phyloP scores from a whole-genome alignment of 1,284 basidiomycete species.

The Tremellales sp. region DNA sequence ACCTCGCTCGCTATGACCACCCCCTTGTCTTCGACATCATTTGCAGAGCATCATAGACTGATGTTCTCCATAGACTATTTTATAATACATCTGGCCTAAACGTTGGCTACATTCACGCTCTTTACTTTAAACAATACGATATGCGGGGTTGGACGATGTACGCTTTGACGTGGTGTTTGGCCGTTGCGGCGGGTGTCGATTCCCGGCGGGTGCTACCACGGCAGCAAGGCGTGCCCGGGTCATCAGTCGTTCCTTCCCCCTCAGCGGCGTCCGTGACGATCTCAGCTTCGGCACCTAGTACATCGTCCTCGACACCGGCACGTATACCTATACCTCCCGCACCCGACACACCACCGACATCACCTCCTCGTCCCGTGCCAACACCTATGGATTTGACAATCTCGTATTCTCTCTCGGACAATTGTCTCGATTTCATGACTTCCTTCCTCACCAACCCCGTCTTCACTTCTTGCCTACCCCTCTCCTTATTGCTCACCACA shows the following conservation, averaged over 20 bases:
- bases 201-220: too few relatives aligned
- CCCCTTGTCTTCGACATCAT: too few relatives aligned
- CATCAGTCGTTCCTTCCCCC: not conserved
- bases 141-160: too few relatives aligned
- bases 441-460: constrained; percentile 62
- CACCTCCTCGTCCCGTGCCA: constrained; percentile 65
- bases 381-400: constrained; percentile 66
- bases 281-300: constrained; percentile 2
- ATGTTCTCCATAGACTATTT: too few relatives aligned
- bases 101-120: too few relatives aligned
- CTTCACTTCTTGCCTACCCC: constrained; percentile 67
- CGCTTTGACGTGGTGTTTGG: too few relatives aligned
- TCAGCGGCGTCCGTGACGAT: not conserved
- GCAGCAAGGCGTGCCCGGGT: not conserved
- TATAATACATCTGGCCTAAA: too few relatives aligned
- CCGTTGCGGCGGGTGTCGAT: too few relatives aligned
- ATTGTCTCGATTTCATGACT: constrained; percentile 64
- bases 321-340: constrained; percentile 48
- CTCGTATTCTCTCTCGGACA: constrained; percentile 59
- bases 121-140: too few relatives aligned
- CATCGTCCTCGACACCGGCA: constrained; percentile 6
- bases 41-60: too few relatives aligned
- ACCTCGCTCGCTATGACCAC: too few relatives aligned
- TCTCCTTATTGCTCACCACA: constrained; percentile 63
- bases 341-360: constrained; percentile 46